These are phyloP conservation scores for Exophiala sideris DNA, from an alignment of 2,329 filamentous ascomycete genomes.

Conservation along the genomic window DNA sequence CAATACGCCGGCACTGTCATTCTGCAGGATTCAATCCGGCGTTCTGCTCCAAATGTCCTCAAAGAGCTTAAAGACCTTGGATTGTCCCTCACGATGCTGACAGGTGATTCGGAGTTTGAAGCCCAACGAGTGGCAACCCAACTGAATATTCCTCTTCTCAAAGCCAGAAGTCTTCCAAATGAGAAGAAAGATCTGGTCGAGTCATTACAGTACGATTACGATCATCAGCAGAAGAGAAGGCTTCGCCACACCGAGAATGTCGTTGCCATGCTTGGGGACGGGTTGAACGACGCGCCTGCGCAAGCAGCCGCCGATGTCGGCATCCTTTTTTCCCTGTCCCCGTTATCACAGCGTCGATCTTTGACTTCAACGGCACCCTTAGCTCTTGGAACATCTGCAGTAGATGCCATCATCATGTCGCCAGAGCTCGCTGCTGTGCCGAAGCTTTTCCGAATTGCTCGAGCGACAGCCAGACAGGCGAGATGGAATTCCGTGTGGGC, in stretches of 20 bases:
- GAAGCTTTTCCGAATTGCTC: conserved; percentile 54
- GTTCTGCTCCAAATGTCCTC: conserved; percentile 52
- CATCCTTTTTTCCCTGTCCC: conserved; percentile 58
- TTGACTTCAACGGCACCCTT: conserved; percentile 47
- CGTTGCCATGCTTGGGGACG: conserved; percentile 62
- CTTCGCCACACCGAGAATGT: neutral
- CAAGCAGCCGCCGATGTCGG: conserved; percentile 69
- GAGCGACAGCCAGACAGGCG: conserved; percentile 46
- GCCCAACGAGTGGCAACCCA: conserved; percentile 46
- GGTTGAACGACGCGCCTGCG: conserved; percentile 73
- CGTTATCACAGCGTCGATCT: conserved; percentile 24
- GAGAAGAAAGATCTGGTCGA: conserved; percentile 14
- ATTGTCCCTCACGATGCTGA: conserved; percentile 42
- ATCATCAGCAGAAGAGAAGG: neutral
- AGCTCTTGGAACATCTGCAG: conserved; percentile 54
- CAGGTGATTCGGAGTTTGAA: conserved; percentile 52
- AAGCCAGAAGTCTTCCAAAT: conserved; percentile 11
- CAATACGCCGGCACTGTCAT: conserved; percentile 48
- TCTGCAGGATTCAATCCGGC: conserved; percentile 47
- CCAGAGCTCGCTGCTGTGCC: conserved; percentile 56
- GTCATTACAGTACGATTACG: neutral
- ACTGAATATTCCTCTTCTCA: conserved; percentile 38
- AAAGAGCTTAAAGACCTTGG: conserved; percentile 4
- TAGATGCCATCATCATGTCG: conserved; percentile 66
- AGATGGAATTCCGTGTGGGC: conserved; percentile 68